phyloP scores from a whole-genome alignment of 2,329 filamentous ascomycete species.

The Calonectria fujianensis region DNA sequence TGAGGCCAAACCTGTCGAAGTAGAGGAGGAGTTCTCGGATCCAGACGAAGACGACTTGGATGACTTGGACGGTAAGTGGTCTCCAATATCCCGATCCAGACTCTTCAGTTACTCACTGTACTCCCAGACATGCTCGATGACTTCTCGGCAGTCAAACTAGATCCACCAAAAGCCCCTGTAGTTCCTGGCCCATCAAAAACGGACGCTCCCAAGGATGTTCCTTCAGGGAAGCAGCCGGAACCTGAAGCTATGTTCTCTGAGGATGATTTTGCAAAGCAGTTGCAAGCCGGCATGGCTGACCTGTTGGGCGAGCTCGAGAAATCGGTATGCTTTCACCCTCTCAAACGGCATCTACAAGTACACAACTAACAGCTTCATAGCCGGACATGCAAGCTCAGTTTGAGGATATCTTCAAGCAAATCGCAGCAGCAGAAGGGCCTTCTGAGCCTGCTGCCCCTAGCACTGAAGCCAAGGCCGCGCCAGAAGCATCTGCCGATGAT shows the following conservation, averaged over 20 bases:
- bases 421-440: conserved; percentile 72
- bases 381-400: conserved; percentile 87
- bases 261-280: conserved; percentile 87
- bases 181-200: conserved; percentile 55
- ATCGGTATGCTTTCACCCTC: conserved; percentile 66
- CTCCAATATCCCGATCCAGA: not conserved
- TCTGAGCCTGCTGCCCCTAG: conserved; percentile 49
- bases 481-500: conserved; percentile 67
- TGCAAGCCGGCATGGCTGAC: conserved; percentile 93
- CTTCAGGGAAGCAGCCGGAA: conserved; percentile 49
- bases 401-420: conserved; percentile 84
- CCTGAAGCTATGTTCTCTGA: conserved; percentile 73
- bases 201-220: conserved; percentile 60
- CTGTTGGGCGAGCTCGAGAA: conserved; percentile 83
- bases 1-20: conserved; percentile 14
- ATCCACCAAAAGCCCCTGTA: conserved; percentile 53
- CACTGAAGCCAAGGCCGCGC: conserved; percentile 54
- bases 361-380: conserved; percentile 57
- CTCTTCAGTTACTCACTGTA: not conserved
- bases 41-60: conserved; percentile 95
- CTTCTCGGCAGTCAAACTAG: conserved; percentile 81
- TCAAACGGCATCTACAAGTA: not conserved
- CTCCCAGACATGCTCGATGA: conserved; percentile 91
- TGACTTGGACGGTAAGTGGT: conserved; percentile 85
- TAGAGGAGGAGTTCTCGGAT: conserved; percentile 79